Evolutionary conservation across 768 basidiomycete genomes (phyloP), one percentile per base, ranked within the genome.

Genomic region (Russula griseocarnosa): DNA sequence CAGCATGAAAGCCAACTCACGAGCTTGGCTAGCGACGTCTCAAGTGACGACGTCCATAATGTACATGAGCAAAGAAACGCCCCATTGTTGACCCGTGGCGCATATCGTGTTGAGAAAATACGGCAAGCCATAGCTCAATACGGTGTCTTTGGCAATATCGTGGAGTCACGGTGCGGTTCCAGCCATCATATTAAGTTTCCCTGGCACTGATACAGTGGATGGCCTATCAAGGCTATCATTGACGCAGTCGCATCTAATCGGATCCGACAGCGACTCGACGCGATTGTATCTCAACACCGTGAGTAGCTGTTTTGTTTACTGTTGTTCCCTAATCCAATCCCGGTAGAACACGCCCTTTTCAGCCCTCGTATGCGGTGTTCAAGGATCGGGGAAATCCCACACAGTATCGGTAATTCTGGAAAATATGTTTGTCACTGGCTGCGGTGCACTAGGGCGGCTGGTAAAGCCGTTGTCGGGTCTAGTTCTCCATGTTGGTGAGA

Each of bases 361-460:
- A 0, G 85, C 87, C 0, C 69, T 90, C n/a, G 81, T 90, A 3
- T 90, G 88, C 58, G 88, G 88, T 0, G 87, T 88, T 0, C 88
- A 90, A 75, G 87, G 88, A 0, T 85, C 87, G 0, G 88, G 88
- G 10, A 90, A 90, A 69, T 88, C 86, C 0, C 88, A 90, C 56
- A 88, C 86, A 0, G 82, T 88, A 2, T 84, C 87, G 0, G 81
- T 86, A 0, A 76, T 90, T 6, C 70, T 90, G 0, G 89, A 90
- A 70, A 85, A 78, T 63, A 86, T 89, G 83, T 75, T 90, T 9
- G 81, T 90, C n/a, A 67, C 84, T 0, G 73, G 76, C 16, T 79
- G 79, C 61, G 68, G 77, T 2, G 67, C 78, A 0, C 81, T 84
- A 20, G 88, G 89, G 0, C 71, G 70, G 0, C 71, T 86, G 9